Conservation (phyloP, 2,329 filamentous ascomycete species). For the Salinomyces thailandicus region DNA sequence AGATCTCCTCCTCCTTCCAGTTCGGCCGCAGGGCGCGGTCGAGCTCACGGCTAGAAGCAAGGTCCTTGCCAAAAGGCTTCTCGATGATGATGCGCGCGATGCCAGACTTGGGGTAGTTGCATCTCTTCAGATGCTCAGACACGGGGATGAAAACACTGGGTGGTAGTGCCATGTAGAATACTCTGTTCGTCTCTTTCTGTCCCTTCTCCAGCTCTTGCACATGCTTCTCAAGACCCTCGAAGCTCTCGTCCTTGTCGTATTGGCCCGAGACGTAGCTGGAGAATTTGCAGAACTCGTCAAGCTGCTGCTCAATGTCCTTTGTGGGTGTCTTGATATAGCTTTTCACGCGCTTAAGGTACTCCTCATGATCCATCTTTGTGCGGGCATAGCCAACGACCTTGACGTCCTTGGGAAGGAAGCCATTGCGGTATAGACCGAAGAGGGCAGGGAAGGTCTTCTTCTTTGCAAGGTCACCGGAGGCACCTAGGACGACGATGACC, state of each 20-base stretch:
- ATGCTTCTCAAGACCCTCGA: conserved; percentile 74
- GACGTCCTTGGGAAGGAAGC: conserved; percentile 93
- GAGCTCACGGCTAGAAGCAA: conserved; percentile 84
- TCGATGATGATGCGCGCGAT: conserved; percentile 95
- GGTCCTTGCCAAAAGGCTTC: conserved; percentile 98
- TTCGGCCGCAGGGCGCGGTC: conserved; percentile 92
- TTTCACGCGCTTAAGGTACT: conserved; percentile 87
- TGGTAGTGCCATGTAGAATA: conserved; percentile 99
- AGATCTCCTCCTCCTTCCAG: conserved; percentile 98
- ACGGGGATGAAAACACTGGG: conserved; percentile 97
- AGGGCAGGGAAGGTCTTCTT: conserved; percentile 99
- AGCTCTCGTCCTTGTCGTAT: conserved; percentile 95
- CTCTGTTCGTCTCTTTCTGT: conserved; percentile 71
- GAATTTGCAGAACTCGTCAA: conserved; percentile 76
- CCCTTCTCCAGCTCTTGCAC: conserved; percentile 75
- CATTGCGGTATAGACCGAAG: conserved; percentile 95
- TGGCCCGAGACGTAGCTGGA: conserved; percentile 95
- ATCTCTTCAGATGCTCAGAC: conserved; percentile 91
- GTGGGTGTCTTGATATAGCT: conserved; percentile 99
- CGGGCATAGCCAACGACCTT: conserved; percentile 97
- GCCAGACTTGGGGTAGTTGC: conserved; percentile 86
- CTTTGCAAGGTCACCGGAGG: conserved; percentile 95
- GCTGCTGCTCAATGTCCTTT: conserved; percentile 91
- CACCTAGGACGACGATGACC: conserved; percentile 88
- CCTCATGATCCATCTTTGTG: conserved; percentile 97